Conservation (phyloP, 2,329 filamentous ascomycete species). For the Knufia fluminis region DNA sequence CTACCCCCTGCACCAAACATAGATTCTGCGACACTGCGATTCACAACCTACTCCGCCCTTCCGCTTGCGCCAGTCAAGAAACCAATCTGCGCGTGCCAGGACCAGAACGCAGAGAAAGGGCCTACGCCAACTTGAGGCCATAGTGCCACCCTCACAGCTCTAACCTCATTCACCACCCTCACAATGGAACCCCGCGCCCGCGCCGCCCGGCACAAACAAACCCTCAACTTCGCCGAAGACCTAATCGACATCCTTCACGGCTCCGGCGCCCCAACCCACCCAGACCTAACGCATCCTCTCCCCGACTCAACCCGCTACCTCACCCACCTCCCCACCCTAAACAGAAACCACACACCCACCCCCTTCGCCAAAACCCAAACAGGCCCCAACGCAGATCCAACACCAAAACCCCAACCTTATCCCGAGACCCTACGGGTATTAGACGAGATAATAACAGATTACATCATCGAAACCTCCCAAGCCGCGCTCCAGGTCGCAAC, state of each 20-base stretch:
- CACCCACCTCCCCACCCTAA: conserved; percentile 7
- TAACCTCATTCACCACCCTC: too few relatives aligned
- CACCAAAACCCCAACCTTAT: too few relatives aligned
- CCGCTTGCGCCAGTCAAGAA: too few relatives aligned
- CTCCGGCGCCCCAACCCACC: conserved; percentile 34
- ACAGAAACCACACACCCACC: conserved; percentile 44
- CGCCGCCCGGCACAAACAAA: conserved; percentile 69
- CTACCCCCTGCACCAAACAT: too few relatives aligned
- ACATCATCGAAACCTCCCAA: conserved; percentile 88
- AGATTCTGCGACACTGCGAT: too few relatives aligned
- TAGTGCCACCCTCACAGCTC: too few relatives aligned
- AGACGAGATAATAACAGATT: conserved; percentile 94
- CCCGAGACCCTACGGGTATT: conserved; percentile 76
- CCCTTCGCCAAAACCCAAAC: conserved; percentile 54
- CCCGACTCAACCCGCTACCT: conserved; percentile 20
- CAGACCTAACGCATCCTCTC: conserved; percentile 25
- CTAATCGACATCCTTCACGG: conserved; percentile 47
- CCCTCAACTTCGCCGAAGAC: conserved; percentile 69
- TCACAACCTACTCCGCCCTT: too few relatives aligned
- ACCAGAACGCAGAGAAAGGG: too few relatives aligned
- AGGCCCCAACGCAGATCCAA: too few relatives aligned
- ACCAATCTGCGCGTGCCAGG: too few relatives aligned
- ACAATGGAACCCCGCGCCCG: conserved; percentile 66
- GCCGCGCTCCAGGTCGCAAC: conserved; percentile 77
- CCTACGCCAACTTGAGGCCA: too few relatives aligned